phyloP scores from a whole-genome alignment of 495 filamentous ascomycete species.

The Trichoderma virens region DNA sequence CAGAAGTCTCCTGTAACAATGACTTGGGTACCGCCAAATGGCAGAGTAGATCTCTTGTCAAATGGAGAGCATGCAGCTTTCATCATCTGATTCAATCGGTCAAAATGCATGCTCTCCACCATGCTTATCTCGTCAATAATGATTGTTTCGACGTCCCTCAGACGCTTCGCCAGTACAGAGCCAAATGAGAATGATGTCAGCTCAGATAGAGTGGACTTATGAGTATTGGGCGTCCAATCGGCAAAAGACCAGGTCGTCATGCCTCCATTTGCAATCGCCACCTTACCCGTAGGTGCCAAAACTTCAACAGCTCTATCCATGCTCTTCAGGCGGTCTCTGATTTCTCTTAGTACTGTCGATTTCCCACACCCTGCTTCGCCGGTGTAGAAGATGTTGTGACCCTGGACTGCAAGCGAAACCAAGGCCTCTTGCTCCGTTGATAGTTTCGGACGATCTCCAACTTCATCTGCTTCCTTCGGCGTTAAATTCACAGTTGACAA shows the following conservation, averaged over 20 bases:
- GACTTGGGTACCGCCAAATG: constrained; percentile 89
- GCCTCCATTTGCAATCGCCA: constrained; percentile 46
- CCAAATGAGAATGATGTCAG: not conserved
- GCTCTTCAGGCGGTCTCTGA: constrained; percentile 28
- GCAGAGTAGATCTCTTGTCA: constrained; percentile 21
- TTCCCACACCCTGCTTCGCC: constrained; percentile 57
- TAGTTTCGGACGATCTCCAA: not conserved
- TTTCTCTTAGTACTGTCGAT: constrained; percentile 46
- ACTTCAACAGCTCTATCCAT: constrained; percentile 36
- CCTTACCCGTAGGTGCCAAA: constrained; percentile 49
- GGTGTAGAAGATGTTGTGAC: constrained; percentile 54
- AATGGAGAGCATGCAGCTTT: constrained; percentile 25
- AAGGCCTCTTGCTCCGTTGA: constrained; percentile 36
- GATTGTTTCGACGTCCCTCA: constrained; percentile 31
- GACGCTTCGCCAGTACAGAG: not conserved
- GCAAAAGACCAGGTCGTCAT: constrained; percentile 47
- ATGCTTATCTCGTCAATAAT: constrained; percentile 41
- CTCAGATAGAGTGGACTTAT: not conserved
- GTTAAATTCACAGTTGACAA: too few relatives aligned
- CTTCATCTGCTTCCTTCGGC: too few relatives aligned
- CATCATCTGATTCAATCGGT: constrained; percentile 45
- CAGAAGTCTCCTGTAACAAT: constrained; percentile 96
- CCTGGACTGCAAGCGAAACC: constrained; percentile 39
- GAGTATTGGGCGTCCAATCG: constrained; percentile 28
- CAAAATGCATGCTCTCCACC: constrained; percentile 48